Conservation (phyloP, 2,329 filamentous ascomycete species). For the Aureobasidium melanogenum region DNA sequence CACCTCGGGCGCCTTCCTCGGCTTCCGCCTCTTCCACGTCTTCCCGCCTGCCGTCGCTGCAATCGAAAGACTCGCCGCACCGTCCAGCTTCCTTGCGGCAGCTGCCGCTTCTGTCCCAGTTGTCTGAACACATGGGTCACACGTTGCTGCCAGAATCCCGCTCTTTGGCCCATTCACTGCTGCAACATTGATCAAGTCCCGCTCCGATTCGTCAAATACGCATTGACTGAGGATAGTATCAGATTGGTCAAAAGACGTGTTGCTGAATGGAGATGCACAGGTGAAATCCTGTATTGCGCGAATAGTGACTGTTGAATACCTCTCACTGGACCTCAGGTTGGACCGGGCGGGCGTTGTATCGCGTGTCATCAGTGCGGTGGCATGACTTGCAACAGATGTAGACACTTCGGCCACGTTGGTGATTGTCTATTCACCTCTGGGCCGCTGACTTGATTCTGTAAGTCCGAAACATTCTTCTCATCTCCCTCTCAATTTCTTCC, state of each 20-base stretch:
- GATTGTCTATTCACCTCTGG: not conserved
- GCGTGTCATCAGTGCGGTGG: not conserved
- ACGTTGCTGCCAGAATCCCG: not conserved
- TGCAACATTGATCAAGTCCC: not conserved
- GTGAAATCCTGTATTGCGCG: not conserved
- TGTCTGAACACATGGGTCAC: not conserved
- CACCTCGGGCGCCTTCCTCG: too few relatives aligned
- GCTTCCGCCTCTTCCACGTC: not conserved
- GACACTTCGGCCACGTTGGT: not conserved
- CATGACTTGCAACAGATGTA: not conserved
- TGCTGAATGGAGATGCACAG: not conserved
- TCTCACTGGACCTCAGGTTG: not conserved
- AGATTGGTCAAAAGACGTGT: not conserved
- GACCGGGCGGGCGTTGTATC: not conserved
- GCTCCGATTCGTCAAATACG: not conserved
- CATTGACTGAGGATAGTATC: not conserved
- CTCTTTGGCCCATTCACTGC: not conserved
- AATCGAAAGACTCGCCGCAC: not conserved
- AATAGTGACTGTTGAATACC: not conserved
- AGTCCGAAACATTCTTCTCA: not conserved
- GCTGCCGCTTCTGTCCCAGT: not conserved
- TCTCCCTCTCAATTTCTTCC: too few relatives aligned
- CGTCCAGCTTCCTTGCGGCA: not conserved
- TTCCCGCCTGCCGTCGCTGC: not conserved
- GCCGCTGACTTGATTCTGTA: not conserved